Percentiles rank a stretch among this genome's conserved stretches.
Evolutionary conservation across 768 basidiomycete species (phyloP).

Genomic region (Austroboletus festivus): DNA sequence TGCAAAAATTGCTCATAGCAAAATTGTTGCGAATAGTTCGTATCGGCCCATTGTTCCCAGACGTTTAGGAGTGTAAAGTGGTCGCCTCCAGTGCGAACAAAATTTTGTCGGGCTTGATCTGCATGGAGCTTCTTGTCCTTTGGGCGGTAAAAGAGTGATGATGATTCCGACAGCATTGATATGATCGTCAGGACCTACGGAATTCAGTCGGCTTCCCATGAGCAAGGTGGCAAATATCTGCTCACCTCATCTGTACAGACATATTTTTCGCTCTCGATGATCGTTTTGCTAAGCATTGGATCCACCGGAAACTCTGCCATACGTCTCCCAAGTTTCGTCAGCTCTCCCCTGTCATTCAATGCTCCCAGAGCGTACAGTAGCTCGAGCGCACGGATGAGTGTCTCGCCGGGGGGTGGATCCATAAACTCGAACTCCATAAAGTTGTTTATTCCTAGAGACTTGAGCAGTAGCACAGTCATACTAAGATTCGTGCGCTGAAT

Average conservation of each 20-base stretch:
- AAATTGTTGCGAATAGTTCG: constrained; percentile 95
- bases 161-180: constrained; percentile 94
- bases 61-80: constrained; percentile 98
- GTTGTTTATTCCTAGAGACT: constrained; percentile 97
- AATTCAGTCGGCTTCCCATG: not conserved
- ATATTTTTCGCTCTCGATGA: constrained; percentile 94
- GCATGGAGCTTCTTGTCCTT: constrained; percentile 98
- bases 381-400: constrained; percentile 92
- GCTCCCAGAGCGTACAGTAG: constrained; percentile 94
- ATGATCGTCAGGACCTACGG: constrained; percentile 90
- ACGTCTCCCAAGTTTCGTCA: constrained; percentile 93
- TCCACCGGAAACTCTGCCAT: constrained; percentile 99
- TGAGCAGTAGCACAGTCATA: constrained; percentile 91
- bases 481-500: constrained; percentile 98
- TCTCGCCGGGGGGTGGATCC: constrained; percentile 97
- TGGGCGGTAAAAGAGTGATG: constrained; percentile 92
- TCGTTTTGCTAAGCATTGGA: constrained; percentile 94
- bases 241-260: constrained; percentile 92
- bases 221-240: not conserved
- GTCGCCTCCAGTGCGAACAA: constrained; percentile 92
- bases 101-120: constrained; percentile 96
- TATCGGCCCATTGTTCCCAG: constrained; percentile 99
- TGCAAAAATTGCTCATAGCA: constrained; percentile 95
- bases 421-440: constrained; percentile 98
- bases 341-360: constrained; percentile 91